Evolutionary conservation across 75 land plant species (phyloP), one percentile per base, ranked within the genome.

Genomic region (Isoetes taiwanensis): DNA sequence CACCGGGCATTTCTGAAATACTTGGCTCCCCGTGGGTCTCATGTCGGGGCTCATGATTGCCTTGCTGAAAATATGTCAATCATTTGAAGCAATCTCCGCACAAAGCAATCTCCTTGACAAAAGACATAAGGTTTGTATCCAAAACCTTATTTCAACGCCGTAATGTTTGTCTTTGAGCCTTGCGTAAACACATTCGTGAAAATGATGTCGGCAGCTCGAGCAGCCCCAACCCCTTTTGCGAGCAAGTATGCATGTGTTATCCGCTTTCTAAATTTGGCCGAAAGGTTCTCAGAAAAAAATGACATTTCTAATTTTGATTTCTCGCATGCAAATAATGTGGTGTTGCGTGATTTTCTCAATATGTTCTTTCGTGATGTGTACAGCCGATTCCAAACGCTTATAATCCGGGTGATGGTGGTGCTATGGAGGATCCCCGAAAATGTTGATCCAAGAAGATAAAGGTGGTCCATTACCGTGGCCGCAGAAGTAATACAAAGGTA

Each of bases 391-490:
- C 84, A 83, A 0, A 14, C 64, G 46, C 59, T 46, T 8, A 77
- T 77, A 73, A 84, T 80, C 38, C 63, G 77, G 10, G 78, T 84
- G 0, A 20, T 80, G 67, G 84, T 80, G 4, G 69, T 84, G 78
- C 58, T 84, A 10, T 80, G 84, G 88, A 60, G 80, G 24, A 83
- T 80, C 25, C 84, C 88, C 3, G 88, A 84, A 56, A 77, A 80
- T 30, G 84, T 80, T 21, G 68, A 80, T 52, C 65, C 77, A 78
- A 68, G 8, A 60, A 69, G 43, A 74, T 77, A 11, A 80, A 84
- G 57, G 88, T 84, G 17, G 84, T 84, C 16, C 88, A 84, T 59
- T 84, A 84, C 59, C 80, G 86, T 43, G n/a, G 86, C 83, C 14
- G 72, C 86, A 59, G 85, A n/a, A n/a, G n/a, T n/a, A n/a, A n/a